Percentiles rank a stretch among this genome's conserved stretches.
phyloP scores from a whole-genome alignment of 371 early-diverging fungal species.

The Mortierella sp. region DNA sequence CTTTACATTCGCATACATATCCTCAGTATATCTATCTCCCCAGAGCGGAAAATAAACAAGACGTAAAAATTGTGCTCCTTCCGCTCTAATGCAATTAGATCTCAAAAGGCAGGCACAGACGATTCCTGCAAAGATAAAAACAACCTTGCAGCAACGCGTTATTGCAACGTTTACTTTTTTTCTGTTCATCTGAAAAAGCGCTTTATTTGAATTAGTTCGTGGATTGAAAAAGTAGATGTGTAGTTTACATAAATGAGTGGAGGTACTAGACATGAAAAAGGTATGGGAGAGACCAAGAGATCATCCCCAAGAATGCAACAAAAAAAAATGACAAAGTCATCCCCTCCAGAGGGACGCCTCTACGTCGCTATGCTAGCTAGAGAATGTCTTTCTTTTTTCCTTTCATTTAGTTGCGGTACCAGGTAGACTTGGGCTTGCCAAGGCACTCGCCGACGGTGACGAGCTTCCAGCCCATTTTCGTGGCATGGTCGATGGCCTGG shows the following conservation, averaged over 20 bases:
- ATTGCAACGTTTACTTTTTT: not conserved
- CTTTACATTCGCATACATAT: not conserved
- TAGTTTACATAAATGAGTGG: not conserved
- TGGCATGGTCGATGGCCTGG: constrained; percentile 28
- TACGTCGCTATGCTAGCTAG: not conserved
- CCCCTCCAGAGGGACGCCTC: not conserved
- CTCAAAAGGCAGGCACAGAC: too few relatives aligned
- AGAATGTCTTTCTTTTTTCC: not conserved
- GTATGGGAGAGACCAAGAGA: not conserved
- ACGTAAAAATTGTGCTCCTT: not conserved
- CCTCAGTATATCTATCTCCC: not conserved
- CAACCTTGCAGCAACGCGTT: not conserved
- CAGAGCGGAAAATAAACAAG: not conserved
- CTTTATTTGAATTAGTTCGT: not conserved
- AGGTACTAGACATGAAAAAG: not conserved
- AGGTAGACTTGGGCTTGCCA: constrained; percentile 16
- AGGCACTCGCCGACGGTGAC: constrained; percentile 48
- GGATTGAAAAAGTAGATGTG: too few relatives aligned
- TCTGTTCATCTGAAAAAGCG: not conserved
- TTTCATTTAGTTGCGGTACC: constrained; percentile 35
- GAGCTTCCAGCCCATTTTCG: constrained; percentile 24
- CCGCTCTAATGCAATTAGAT: too few relatives aligned
- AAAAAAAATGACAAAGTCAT: not conserved
- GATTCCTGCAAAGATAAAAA: too few relatives aligned
- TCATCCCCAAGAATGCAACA: too few relatives aligned